phyloP scores from a whole-genome alignment of 768 basidiomycete species.

The Trametes punicea region DNA sequence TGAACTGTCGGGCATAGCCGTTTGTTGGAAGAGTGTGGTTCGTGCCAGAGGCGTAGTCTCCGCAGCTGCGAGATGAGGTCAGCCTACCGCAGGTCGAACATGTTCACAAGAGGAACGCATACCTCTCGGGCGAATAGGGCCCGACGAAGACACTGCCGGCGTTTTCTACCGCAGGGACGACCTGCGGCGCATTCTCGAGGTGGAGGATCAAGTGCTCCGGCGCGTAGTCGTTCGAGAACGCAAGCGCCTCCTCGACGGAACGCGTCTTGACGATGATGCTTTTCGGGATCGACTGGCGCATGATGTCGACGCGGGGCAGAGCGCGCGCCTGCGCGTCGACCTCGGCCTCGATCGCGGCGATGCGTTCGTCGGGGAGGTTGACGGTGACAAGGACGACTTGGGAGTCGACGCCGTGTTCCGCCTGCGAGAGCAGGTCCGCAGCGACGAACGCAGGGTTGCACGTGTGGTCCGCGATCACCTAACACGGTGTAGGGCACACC shows the following conservation, averaged over 20 bases:
- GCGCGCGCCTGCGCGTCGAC: conserved; percentile 85
- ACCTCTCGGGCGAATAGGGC: conserved; percentile 94
- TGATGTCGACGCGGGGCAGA: conserved; percentile 84
- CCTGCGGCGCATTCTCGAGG: conserved; percentile 63
- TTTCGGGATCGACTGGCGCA: conserved; percentile 84
- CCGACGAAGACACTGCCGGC: conserved; percentile 98
- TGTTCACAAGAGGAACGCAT: conserved; percentile 17
- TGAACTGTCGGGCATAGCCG: conserved; percentile 96
- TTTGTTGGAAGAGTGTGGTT: conserved; percentile 98
- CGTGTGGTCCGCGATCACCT: conserved; percentile 94
- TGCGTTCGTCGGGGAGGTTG: conserved; percentile 54
- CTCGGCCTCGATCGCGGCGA: conserved; percentile 77
- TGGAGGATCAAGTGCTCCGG: conserved; percentile 97
- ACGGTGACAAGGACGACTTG: conserved; percentile 93
- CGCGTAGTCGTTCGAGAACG: conserved; percentile 95
- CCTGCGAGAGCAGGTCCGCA: conserved; percentile 95
- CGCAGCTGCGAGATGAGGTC: conserved; percentile 58
- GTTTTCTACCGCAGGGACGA: conserved; percentile 72
- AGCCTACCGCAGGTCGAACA: not conserved
- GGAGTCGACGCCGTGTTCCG: conserved; percentile 97
- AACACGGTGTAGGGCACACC: not conserved
- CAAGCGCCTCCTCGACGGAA: conserved; percentile 70
- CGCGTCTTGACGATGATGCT: conserved; percentile 80
- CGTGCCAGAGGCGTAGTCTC: conserved; percentile 98
- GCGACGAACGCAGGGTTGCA: conserved; percentile 89